Evolutionary conservation across 2,329 filamentous ascomycete genomes (phyloP), one percentile per base, ranked within the genome.

Genomic region (Cladosporium sp.): DNA sequence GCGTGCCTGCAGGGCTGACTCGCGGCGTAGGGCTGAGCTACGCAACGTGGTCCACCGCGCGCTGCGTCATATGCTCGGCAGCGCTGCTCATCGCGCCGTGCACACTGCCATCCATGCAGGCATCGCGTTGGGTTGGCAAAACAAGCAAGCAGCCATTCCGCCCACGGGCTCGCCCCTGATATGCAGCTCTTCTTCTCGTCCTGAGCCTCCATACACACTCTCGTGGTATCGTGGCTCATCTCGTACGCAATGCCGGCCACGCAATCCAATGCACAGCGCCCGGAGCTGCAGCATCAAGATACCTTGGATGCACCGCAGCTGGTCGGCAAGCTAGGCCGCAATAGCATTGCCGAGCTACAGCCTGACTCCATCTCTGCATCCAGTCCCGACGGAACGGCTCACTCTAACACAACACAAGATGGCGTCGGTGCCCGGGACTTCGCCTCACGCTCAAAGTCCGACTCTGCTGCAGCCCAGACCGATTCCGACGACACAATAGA

Each of bases 401-500:
- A 73, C 43, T 17, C 60, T 60, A 28, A 63, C 54, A 17, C 52
- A 59, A 52, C 65, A 64, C 36, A n/a, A n/a, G 39, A 52, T 45
- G 49, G 56, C n/a, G 47, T 59, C 5, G 40, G 30, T 15, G 37
- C 47, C 15, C 47, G 20, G 11, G 56, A 59, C 47, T 59, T 52
- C 19, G 56, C 56, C 28, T 47, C 47, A 19, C 56, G 56, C 7
- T 59, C 56, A 1, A 51, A 52, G 30, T 52, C 56, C 34, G 50
- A 60, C 5, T 47, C 58, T 25, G 49, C 43, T 7, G n/a, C 45
- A 15, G 38, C 28, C 20, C 34, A 47, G 20, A 34, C 30, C 25
- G 60, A 61, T 25, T 63, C 64, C 22, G 69, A 70, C 40, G 70
- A 72, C 40, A 72, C 75, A 22, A 67, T 74, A n/a, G 76, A 79